Evolutionary conservation across 1,139 yeast genomes (phyloP).

Genomic region (Candida tropicalis): DNA sequence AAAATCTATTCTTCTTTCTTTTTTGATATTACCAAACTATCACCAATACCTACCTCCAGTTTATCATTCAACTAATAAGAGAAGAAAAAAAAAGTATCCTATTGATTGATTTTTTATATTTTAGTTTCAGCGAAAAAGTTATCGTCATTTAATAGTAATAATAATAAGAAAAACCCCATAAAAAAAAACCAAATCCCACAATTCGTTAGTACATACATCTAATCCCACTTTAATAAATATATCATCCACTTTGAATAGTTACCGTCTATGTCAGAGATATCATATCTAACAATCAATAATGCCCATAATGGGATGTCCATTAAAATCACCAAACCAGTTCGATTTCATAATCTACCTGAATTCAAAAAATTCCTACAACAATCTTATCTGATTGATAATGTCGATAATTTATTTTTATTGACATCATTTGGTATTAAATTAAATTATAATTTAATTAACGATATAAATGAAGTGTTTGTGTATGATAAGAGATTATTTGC

Average conservation of each 20-base stretch:
- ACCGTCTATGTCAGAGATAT: conserved; percentile 16
- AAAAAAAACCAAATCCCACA: too few relatives aligned
- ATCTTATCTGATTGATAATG: conserved; percentile 35
- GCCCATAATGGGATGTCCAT: conserved; percentile 41
- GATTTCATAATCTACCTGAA: conserved; percentile 45
- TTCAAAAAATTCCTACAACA: conserved; percentile 43
- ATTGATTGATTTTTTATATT: too few relatives aligned
- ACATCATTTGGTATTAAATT: conserved; percentile 67
- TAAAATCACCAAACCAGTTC: conserved; percentile 45
- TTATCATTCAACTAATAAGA: too few relatives aligned
- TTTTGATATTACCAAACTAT: too few relatives aligned
- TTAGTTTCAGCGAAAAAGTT: too few relatives aligned
- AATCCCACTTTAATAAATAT: too few relatives aligned
- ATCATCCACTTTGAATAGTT: background rate
- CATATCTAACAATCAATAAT: conserved; percentile 39
- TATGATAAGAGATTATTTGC: conserved; percentile 60
- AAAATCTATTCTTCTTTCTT: too few relatives aligned
- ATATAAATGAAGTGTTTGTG: conserved; percentile 54
- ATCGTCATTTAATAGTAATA: too few relatives aligned
- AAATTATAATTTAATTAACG: conserved; percentile 52
- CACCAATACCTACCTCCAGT: too few relatives aligned
- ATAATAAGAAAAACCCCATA: too few relatives aligned
- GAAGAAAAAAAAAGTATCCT: too few relatives aligned
- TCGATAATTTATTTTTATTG: conserved; percentile 56
- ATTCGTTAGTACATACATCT: too few relatives aligned